Evolutionary conservation across 2,329 filamentous ascomycete genomes (phyloP), one percentile per base, ranked within the genome.

Genomic region (Magnaporthiopsis rhizophila): DNA sequence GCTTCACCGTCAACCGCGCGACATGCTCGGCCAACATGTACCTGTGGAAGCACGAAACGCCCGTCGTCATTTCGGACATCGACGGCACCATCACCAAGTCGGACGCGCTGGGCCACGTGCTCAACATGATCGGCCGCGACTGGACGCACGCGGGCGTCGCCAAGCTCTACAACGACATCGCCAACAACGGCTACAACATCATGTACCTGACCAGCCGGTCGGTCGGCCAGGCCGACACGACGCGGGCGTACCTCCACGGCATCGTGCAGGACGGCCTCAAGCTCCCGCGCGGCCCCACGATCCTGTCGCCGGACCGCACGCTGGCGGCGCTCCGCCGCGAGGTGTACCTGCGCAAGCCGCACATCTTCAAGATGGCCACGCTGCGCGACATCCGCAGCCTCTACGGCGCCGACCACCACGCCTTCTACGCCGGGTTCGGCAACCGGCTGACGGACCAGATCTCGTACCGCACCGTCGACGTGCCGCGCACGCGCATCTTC

Each of bases 351-450:
- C 87, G 95, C 63, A 98, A 99, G 75, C 96, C 95, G 0, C 93
- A 99, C 73, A 92, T 99, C 9, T 99, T 99, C 85, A 99, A 99
- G 78, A 99, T 99, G 96, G 92, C 95, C 2, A 99, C 95, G 67
- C 79, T 99, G 26, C 88, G 95, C 57, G 95, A 99, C 74, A 98
- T 99, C 69, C 88, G 93, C 73, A 91, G 89, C 65, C 82, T 99
- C 0, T 99, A 97, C 72, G 88, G 87, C 3, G 82, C 86, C 0
- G 86, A 89, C 32, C 81, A 86, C 58, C 92, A 88, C 24, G 94
- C 95, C 0, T 99, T 99, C 73, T 98, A 97, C 72, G 96, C 96
- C 13, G 95, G 95, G 0, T 99, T 98, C 72, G 95, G 96, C 65
- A 99, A 99, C 75, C 88, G 95, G 64, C 83, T 99, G 65, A 99